These are phyloP conservation scores for Xanthoconium separans DNA, from an alignment of 1,284 basidiomycete species.

Conservation along the genomic window DNA sequence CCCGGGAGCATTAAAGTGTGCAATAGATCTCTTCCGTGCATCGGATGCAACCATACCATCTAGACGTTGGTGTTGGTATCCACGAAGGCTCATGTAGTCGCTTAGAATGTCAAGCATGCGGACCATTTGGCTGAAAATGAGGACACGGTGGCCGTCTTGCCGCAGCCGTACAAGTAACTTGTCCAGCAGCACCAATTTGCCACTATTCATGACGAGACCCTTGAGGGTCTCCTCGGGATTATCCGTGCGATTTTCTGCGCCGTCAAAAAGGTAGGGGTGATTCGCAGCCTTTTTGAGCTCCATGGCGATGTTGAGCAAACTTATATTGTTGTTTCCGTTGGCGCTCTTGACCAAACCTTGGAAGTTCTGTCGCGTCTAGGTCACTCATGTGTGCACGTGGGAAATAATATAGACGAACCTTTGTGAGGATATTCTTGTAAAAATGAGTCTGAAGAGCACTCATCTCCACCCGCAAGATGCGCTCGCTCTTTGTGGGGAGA, in stretches of 20 bases:
- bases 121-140: constrained; percentile 99
- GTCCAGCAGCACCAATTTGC: constrained; percentile 97
- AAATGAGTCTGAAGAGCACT: constrained; percentile 95
- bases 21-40: constrained; percentile 88
- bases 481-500: constrained; percentile 96
- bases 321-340: constrained; percentile 82
- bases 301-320: constrained; percentile 94
- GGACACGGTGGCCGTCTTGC: constrained; percentile 90
- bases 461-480: constrained; percentile 98
- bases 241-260: constrained; percentile 81
- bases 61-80: constrained; percentile 94
- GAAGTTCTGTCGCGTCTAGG: constrained; percentile 69
- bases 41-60: constrained; percentile 97
- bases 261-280: constrained; percentile 97
- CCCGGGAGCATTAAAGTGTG: constrained; percentile 94
- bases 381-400: constrained; percentile 6
- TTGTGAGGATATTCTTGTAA: constrained; percentile 99
- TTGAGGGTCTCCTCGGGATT: constrained; percentile 87
- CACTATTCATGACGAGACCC: constrained; percentile 96
- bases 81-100: constrained; percentile 91
- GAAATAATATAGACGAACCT: constrained; percentile 46
- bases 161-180: constrained; percentile 88
- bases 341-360: constrained; percentile 87
- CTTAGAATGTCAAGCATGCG: constrained; percentile 98
- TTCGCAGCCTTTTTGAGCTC: constrained; percentile 98